A percentile compares a stretch with the other conserved stretches of the same genome.
Conservation (phyloP, 2,329 filamentous ascomycete genomes). For the Rosellinia necatrix region DNA sequence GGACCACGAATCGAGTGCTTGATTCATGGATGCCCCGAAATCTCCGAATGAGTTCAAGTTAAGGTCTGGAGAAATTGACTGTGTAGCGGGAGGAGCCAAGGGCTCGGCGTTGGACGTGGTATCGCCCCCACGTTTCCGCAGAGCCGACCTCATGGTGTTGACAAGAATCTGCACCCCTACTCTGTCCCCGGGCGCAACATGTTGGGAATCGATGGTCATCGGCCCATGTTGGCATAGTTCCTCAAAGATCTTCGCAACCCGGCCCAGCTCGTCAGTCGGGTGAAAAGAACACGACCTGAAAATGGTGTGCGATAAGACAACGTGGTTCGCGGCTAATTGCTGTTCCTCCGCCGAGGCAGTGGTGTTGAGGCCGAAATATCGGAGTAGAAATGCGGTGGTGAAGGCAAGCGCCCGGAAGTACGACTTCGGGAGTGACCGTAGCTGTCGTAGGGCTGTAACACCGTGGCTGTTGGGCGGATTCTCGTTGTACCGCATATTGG, state of each 20-base stretch:
- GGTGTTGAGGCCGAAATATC: conserved; percentile 37
- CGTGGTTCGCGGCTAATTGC: conserved; percentile 38
- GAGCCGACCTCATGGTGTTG: conserved; percentile 30
- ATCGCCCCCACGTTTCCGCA: conserved; percentile 12
- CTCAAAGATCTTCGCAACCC: conserved; percentile 36
- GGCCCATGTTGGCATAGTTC: conserved; percentile 35
- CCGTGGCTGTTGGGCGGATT: conserved; percentile 16
- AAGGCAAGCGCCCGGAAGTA: conserved; percentile 38
- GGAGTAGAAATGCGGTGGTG: conserved; percentile 40
- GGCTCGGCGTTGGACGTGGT: not conserved
- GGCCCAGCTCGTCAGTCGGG: conserved; percentile 34
- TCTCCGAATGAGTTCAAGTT: not conserved
- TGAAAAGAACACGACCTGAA: conserved; percentile 32
- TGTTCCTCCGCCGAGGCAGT: conserved; percentile 35
- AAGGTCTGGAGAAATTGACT: not conserved
- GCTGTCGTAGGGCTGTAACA: conserved; percentile 24
- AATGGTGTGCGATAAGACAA: conserved; percentile 37
- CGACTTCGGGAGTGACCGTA: conserved; percentile 34
- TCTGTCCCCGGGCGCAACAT: conserved; percentile 28
- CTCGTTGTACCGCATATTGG: conserved; percentile 30
- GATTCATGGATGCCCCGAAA: conserved; percentile 10
- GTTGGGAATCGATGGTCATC: conserved; percentile 26
- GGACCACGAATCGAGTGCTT: conserved; percentile 30
- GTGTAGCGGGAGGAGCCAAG: not conserved
- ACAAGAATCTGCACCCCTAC: conserved; percentile 37